Evolutionary conservation across 2,329 filamentous ascomycete species (phyloP).

Genomic region (Rugonectria rugulosa): DNA sequence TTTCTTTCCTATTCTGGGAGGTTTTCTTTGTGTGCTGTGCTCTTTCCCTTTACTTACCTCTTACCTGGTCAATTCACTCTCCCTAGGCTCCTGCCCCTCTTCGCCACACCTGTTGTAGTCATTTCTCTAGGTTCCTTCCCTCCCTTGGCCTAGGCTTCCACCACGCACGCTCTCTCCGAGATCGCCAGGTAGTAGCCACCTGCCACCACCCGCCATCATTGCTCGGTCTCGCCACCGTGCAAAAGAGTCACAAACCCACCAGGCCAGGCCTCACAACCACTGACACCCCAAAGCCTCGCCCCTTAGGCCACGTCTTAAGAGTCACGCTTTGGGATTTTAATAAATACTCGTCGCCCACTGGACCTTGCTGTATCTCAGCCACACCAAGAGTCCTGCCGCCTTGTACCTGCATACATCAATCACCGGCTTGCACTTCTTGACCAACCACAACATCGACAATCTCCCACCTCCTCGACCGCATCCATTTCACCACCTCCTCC

Average conservation of each 20-base stretch:
- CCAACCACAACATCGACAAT: constrained; percentile 21
- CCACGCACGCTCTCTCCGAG: constrained; percentile 47
- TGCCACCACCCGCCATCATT: constrained; percentile 41
- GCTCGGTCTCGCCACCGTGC: constrained; percentile 47
- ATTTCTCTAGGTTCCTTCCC: constrained; percentile 35
- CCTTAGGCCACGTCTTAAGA: constrained; percentile 45
- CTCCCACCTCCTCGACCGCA: constrained; percentile 16
- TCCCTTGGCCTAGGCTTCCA: constrained; percentile 36
- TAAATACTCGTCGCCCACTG: constrained; percentile 41
- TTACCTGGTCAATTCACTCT: constrained; percentile 24
- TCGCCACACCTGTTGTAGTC: constrained; percentile 38
- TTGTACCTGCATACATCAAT: constrained; percentile 43
- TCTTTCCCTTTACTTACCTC: constrained; percentile 17
- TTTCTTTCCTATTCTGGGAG: constrained; percentile 13
- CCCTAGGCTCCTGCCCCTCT: constrained; percentile 36
- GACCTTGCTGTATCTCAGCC: constrained; percentile 34
- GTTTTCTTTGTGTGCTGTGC: constrained; percentile 14
- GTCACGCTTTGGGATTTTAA: constrained; percentile 42
- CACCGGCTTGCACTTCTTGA: constrained; percentile 29
- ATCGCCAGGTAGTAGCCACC: constrained; percentile 47
- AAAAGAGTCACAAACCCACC: constrained; percentile 48
- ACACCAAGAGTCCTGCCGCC: constrained; percentile 33
- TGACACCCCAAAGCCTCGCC: constrained; percentile 43
- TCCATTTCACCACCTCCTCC: constrained; percentile 13
- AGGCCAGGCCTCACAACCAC: constrained; percentile 38